Conservation (phyloP, 495 filamentous ascomycete genomes). For the Aspergillus sclerotiicarbonarius region DNA sequence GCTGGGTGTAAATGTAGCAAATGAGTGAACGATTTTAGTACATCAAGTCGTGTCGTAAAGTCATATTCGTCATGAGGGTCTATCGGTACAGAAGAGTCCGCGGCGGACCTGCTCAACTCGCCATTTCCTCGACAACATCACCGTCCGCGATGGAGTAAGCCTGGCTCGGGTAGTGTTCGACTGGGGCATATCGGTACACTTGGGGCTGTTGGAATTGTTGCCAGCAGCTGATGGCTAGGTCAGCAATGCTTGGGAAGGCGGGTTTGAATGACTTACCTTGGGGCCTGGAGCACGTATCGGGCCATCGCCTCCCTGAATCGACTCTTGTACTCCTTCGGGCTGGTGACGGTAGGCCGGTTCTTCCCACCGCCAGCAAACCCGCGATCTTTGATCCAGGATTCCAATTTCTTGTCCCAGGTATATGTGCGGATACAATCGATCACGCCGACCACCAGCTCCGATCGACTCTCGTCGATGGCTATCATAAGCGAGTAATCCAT, state of each 20-base stretch:
- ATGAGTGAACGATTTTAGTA: background rate
- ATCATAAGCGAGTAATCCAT: slow-evolving; percentile 99
- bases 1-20: background rate
- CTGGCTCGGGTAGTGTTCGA: slow-evolving; percentile 30
- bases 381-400: slow-evolving; percentile 97
- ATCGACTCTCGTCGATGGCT: slow-evolving; percentile 83
- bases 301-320: slow-evolving; percentile 97
- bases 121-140: slow-evolving; percentile 28
- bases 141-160: slow-evolving; percentile 18
- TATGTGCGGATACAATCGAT: slow-evolving; percentile 99
- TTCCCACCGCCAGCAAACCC: slow-evolving; percentile 81
- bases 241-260: background rate
- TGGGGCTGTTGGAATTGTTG: slow-evolving; percentile 63
- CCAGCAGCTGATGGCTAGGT: slow-evolving; percentile 56
- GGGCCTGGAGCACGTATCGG: slow-evolving; percentile 76
- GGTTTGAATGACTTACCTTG: slow-evolving; percentile 47
- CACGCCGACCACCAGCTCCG: slow-evolving; percentile 93
- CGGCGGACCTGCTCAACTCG: background rate
- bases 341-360: slow-evolving; percentile 92
- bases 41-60: slow-evolving; percentile 6
- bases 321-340: slow-evolving; percentile 95
- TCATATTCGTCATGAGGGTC: slow-evolving; percentile 14
- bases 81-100: slow-evolving; percentile 1
- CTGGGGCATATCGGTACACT: slow-evolving; percentile 39
- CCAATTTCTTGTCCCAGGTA: slow-evolving; percentile 99